Evolutionary conservation across 139 green algal species (phyloP), one percentile per base, ranked within the genome.

Genomic region (Closterium sp.): DNA sequence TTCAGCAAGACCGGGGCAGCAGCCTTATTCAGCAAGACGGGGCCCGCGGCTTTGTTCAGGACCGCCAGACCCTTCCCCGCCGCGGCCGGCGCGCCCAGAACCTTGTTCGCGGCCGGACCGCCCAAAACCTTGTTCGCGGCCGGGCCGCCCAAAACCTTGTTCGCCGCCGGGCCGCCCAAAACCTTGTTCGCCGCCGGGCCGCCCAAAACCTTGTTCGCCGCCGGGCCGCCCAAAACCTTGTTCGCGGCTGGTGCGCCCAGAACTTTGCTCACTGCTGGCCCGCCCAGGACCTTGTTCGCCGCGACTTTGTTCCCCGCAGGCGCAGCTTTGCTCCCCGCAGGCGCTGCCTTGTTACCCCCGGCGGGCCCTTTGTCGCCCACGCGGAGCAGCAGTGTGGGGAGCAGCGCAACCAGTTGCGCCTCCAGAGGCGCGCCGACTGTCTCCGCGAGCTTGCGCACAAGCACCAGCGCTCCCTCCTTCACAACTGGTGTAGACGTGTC

Each of bases 321-420:
- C 62, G 17, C 62, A 79, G 62, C 62, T 24, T 79, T 79, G 62
- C 19, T 79, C 62, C 62, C 62, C 62, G 62, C 62, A 5, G 62
- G 62, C 62, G 62, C 62, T 0, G 62, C 17, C 62, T 79, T 79
- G 62, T 79, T 79, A 22, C 70, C 90, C 73, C 90, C 90, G 29
- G 90, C 19, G 19, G 86, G 84, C 70, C 32, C 90, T 90, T 92
- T 92, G 90, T 92, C 90, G 4, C 70, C 90, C 42, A 92, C 50
- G 27, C 70, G 9, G 22, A 90, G 50, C 2, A 92, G 79, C 9
- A 92, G 24, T 27, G 70, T 34, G 73, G 90, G 90, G 27, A 92
- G 79, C 22, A 92, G 86, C 45, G 38, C 30, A 28, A 90, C 70
- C 70, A 92, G 70, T 31, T 92, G 79, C 28, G 90, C 50, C 90